These are phyloP conservation scores for Pseudonectria foliicola DNA, from an alignment of 2,329 filamentous ascomycete species.

Conservation along the genomic window DNA sequence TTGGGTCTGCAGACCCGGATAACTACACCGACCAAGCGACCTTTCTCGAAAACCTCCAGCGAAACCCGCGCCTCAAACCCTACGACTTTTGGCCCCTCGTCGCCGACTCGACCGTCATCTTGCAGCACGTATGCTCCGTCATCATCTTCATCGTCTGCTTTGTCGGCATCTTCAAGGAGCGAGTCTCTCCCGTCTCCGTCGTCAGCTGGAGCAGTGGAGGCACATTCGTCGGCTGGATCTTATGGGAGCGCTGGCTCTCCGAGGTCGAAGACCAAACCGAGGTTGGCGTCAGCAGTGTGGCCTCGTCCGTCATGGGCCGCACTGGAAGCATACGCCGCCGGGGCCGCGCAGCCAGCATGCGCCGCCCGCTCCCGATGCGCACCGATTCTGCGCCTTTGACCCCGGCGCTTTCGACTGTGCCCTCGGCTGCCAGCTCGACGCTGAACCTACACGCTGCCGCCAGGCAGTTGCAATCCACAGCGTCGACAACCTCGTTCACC, in stretches of 20 bases:
- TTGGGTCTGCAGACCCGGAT: slow-evolving; percentile 65
- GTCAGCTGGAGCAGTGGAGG: slow-evolving; percentile 77
- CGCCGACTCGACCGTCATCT: slow-evolving; percentile 89
- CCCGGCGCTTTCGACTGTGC: slow-evolving; percentile 16
- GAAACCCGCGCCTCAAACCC: slow-evolving; percentile 85
- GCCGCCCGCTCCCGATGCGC: slow-evolving; percentile 26
- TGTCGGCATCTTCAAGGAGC: slow-evolving; percentile 77
- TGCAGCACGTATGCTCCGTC: slow-evolving; percentile 93
- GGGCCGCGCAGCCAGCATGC: slow-evolving; percentile 30
- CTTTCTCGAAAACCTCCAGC: slow-evolving; percentile 90
- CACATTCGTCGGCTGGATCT: slow-evolving; percentile 79
- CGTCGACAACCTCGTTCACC: slow-evolving; percentile 50
- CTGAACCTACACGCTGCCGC: slow-evolving; percentile 32
- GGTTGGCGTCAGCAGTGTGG: slow-evolving; percentile 28
- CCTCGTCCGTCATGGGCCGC: slow-evolving; percentile 27
- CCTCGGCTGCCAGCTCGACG: slow-evolving; percentile 39
- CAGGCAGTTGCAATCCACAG: slow-evolving; percentile 42
- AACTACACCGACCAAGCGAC: slow-evolving; percentile 98
- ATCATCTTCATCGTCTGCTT: slow-evolving; percentile 94
- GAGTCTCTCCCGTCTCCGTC: slow-evolving; percentile 83
- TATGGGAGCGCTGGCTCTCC: slow-evolving; percentile 89
- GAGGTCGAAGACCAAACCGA: slow-evolving; percentile 52
- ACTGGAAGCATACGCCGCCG: slow-evolving; percentile 28
- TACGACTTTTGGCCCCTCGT: slow-evolving; percentile 99
- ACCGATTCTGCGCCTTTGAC: slow-evolving; percentile 21